Conservation (phyloP, 2,329 filamentous ascomycete genomes). For the Metarhizium rileyi region DNA sequence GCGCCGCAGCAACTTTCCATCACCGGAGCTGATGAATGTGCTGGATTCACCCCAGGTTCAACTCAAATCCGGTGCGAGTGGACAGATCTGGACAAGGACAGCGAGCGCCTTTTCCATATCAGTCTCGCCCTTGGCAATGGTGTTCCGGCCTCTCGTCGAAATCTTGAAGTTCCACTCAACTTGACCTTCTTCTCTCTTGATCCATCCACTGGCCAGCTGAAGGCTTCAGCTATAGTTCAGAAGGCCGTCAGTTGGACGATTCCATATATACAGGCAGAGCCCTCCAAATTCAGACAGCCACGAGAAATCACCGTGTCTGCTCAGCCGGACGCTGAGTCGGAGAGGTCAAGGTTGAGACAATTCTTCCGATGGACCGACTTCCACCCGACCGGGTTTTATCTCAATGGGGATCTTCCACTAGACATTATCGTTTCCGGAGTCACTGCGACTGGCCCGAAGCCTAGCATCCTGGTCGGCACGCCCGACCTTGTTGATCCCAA, state of each 20-base stretch:
- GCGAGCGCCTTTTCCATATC: too few species aligned
- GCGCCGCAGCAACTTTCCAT: too few species aligned
- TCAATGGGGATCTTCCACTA: neutral
- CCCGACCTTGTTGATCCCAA: neutral
- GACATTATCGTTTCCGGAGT: neutral
- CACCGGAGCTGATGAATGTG: too few species aligned
- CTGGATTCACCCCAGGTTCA: too few species aligned
- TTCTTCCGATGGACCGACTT: slow-evolving; percentile 3
- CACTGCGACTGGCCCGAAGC: neutral
- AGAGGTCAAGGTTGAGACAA: slow-evolving; percentile 1
- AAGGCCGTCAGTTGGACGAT: neutral
- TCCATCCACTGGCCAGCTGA: too few species aligned
- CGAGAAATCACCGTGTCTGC: neutral
- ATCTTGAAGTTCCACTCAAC: too few species aligned
- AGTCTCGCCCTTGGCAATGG: too few species aligned
- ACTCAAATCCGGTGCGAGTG: too few species aligned
- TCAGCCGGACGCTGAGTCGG: neutral
- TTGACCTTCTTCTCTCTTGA: too few species aligned
- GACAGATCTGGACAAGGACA: too few species aligned
- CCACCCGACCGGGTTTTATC: slow-evolving; percentile 4
- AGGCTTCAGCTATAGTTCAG: too few species aligned
- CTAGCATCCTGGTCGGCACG: slow-evolving; percentile 1
- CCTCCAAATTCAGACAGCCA: neutral
- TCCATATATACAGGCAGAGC: neutral
- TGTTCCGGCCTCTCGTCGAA: too few species aligned